Percentiles rank a stretch among this genome's conserved stretches.
Evolutionary conservation across 768 basidiomycete species (phyloP).

Genomic region (Tremella fuciformis): DNA sequence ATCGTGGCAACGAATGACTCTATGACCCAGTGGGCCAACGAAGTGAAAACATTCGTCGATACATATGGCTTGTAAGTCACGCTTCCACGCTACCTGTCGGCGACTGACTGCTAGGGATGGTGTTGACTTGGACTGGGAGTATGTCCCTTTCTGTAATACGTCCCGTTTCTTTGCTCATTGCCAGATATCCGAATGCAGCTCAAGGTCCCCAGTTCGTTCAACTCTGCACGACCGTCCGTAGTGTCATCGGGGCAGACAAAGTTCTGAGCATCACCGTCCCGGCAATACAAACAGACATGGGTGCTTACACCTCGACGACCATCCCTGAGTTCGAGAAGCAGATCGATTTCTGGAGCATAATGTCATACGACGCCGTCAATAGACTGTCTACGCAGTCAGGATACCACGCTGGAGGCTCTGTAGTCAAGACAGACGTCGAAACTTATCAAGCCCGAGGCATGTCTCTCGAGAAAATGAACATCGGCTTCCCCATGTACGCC

Average conservation of each 20-base stretch:
- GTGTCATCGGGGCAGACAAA: slow-evolving; percentile 12
- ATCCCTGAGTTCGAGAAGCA: slow-evolving; percentile 18
- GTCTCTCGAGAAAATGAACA: slow-evolving; percentile 25
- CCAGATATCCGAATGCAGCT: background rate
- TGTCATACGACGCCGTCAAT: slow-evolving; percentile 39
- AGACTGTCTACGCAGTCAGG: slow-evolving; percentile 20
- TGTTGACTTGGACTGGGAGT: slow-evolving; percentile 9
- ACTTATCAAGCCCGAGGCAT: slow-evolving; percentile 19
- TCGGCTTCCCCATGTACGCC: slow-evolving; percentile 36
- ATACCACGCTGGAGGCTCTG: slow-evolving; percentile 28
- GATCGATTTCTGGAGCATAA: slow-evolving; percentile 38
- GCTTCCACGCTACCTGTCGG: background rate
- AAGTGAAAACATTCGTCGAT: slow-evolving; percentile 1
- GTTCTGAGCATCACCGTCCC: slow-evolving; percentile 23
- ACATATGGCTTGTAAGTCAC: slow-evolving; percentile 3
- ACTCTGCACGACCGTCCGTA: slow-evolving; percentile 10
- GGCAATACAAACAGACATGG: slow-evolving; percentile 16
- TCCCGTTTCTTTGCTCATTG: background rate
- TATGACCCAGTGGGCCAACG: background rate
- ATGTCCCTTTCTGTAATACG: background rate
- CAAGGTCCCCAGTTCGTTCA: slow-evolving; percentile 1
- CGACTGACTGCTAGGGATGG: slow-evolving; percentile 3
- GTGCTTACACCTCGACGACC: slow-evolving; percentile 23
- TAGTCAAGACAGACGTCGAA: slow-evolving; percentile 20
- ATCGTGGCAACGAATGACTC: background rate